These are phyloP conservation scores for Lathyrus tuberosus DNA, from an alignment of 306 rosid genomes.

Conservation along the genomic window DNA sequence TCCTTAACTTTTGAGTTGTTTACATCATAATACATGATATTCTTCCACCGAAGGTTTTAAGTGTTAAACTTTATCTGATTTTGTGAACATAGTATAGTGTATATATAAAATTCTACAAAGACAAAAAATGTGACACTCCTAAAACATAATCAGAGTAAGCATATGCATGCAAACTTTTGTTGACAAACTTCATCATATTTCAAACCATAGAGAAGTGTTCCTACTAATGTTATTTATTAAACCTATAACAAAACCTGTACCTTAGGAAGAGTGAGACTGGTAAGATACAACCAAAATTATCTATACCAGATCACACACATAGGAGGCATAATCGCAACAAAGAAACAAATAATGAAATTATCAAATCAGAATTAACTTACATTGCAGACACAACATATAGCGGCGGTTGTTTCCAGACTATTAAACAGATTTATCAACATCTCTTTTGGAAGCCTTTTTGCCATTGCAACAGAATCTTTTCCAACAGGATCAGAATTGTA, in stretches of 20 bases:
- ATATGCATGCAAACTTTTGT: no score
- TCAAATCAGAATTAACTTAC: slow-evolving; percentile 61
- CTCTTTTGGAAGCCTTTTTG: slow-evolving; percentile 71
- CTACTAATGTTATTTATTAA: slow-evolving; percentile 12
- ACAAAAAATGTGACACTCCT: no score
- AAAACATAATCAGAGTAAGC: no score
- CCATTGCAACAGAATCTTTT: slow-evolving; percentile 73
- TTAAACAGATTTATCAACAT: slow-evolving; percentile 63
- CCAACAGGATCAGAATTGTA: slow-evolving; percentile 67
- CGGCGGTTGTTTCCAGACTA: slow-evolving; percentile 65
- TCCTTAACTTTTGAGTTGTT: no score
- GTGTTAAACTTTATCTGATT: no score
- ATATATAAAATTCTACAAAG: no score
- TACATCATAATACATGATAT: no score
- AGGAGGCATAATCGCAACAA: slow-evolving; percentile 18
- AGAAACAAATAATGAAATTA: slow-evolving; percentile 21
- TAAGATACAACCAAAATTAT: slow-evolving; percentile 26
- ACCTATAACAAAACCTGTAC: slow-evolving; percentile 34
- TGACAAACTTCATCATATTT: no score
- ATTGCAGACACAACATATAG: slow-evolving; percentile 71
- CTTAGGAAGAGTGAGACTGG: slow-evolving; percentile 12
- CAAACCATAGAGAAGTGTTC: slow-evolving; percentile 4
- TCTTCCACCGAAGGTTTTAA: no score
- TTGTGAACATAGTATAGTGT: no score
- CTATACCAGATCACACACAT: slow-evolving; percentile 25